Percentiles rank a stretch among this genome's conserved stretches.
Evolutionary conservation across 176 grass and related monocot species (phyloP).

Genomic region (Carex parvula): DNA sequence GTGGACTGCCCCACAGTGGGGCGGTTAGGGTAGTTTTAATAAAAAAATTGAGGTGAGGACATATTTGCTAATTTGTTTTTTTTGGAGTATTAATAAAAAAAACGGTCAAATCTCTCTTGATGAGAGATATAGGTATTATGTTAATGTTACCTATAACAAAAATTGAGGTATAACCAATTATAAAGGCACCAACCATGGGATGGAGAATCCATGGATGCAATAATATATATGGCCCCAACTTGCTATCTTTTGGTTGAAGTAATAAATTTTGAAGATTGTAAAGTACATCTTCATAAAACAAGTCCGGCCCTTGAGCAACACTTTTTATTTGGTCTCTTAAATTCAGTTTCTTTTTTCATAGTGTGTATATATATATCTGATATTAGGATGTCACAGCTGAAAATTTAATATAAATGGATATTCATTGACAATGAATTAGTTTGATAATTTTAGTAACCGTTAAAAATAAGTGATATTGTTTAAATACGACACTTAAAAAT

Average conservation of each 20-base stretch:
- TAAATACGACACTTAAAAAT: neutral
- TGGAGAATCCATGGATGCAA: conserved; percentile 10
- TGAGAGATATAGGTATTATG: conserved; percentile 8
- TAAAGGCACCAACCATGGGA: neutral
- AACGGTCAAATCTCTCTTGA: neutral
- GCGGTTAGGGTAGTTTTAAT: too few relatives aligned
- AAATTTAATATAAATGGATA: neutral
- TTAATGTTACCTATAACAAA: neutral
- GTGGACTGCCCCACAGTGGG: too few relatives aligned
- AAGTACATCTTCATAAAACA: neutral
- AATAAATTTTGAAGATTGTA: neutral
- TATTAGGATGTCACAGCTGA: neutral
- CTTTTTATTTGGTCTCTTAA: neutral
- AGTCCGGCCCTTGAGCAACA: neutral
- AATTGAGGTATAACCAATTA: neutral
- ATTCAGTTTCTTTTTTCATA: neutral
- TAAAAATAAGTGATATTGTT: neutral
- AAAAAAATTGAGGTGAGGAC: too few relatives aligned
- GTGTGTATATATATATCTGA: neutral
- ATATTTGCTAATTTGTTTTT: too few relatives aligned
- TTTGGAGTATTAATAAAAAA: too few relatives aligned
- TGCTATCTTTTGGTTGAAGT: neutral
- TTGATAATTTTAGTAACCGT: neutral
- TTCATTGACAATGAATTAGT: neutral
- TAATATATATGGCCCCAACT: neutral